Conservation (phyloP, 345 rosid species). For the Moricandia arvensis region DNA sequence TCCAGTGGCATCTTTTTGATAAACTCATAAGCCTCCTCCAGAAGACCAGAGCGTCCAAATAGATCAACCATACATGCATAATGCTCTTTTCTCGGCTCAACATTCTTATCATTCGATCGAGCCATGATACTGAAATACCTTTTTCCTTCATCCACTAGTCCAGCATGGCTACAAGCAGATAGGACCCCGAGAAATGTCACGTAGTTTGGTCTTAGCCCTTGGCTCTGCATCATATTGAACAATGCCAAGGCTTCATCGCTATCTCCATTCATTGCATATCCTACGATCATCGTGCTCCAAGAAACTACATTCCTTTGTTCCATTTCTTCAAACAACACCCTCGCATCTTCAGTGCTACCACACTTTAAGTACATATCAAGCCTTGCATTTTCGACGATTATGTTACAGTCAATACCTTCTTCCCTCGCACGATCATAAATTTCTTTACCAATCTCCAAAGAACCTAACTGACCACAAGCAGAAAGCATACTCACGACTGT, state of each 20-base stretch:
- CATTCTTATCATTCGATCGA: conserved; percentile 34
- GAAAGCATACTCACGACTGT: conserved; percentile 49
- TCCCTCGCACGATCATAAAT: conserved; percentile 34
- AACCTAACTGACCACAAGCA: conserved; percentile 51
- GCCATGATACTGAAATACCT: conserved; percentile 38
- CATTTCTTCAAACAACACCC: conserved; percentile 38
- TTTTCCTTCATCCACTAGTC: conserved; percentile 44
- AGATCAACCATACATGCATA: conserved; percentile 54
- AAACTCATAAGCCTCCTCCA: conserved; percentile 46
- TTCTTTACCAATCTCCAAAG: conserved; percentile 44
- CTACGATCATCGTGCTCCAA: conserved; percentile 53
- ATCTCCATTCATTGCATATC: conserved; percentile 51
- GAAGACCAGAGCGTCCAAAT: conserved; percentile 46
- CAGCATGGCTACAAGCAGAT: conserved; percentile 53
- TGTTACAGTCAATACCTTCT: conserved; percentile 37
- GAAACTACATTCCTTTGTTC: conserved; percentile 45
- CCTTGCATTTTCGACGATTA: conserved; percentile 47
- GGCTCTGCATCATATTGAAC: conserved; percentile 38
- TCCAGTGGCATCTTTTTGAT: conserved; percentile 46
- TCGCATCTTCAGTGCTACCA: conserved; percentile 41
- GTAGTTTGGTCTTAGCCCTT: conserved; percentile 43
- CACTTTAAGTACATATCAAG: conserved; percentile 55
- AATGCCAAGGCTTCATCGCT: conserved; percentile 46
- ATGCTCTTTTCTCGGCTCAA: conserved; percentile 48
- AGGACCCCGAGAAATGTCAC: conserved; percentile 39